A percentile compares a stretch with the other conserved stretches of the same genome.
phyloP scores from a whole-genome alignment of 1,284 basidiomycete genomes.

The Porogramme epimiltina region DNA sequence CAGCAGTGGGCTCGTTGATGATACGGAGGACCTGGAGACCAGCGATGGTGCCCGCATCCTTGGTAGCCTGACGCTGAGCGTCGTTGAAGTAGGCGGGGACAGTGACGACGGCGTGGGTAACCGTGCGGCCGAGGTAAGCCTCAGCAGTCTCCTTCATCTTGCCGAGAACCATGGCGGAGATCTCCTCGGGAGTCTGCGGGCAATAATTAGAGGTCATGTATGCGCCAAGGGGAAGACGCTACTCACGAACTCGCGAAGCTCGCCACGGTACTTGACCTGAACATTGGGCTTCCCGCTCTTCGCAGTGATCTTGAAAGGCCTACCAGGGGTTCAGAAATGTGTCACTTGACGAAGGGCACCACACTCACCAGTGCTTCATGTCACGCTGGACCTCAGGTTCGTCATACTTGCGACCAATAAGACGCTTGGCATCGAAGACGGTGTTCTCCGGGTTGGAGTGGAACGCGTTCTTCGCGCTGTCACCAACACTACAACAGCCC shows the following conservation, averaged over 20 bases:
- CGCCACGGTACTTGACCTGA: conserved; percentile 84
- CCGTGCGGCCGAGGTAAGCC: conserved; percentile 95
- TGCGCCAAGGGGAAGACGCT: neutral
- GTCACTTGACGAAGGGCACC: conserved; percentile 7
- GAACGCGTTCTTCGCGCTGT: conserved; percentile 80
- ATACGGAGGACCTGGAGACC: conserved; percentile 96
- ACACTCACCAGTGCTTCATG: conserved; percentile 74
- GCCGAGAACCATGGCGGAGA: conserved; percentile 90
- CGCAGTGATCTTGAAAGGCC: conserved; percentile 78
- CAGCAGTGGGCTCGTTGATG: conserved; percentile 98
- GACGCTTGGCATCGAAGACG: conserved; percentile 96
- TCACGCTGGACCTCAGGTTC: conserved; percentile 82
- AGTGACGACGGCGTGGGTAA: conserved; percentile 97
- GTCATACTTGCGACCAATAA: conserved; percentile 88
- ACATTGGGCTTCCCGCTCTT: conserved; percentile 88
- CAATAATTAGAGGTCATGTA: neutral
- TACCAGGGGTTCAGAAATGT: conserved; percentile 34
- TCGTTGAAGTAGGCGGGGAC: conserved; percentile 99
- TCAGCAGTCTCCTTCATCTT: conserved; percentile 99
- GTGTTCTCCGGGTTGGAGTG: conserved; percentile 91
- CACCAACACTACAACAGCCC: conserved; percentile 58
- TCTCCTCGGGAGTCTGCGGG: conserved; percentile 78
- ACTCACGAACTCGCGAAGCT: conserved; percentile 82
- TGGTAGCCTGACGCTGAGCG: conserved; percentile 98
- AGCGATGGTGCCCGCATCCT: conserved; percentile 97